These are phyloP conservation scores for Ambrosiella xylebori DNA, from an alignment of 2,329 filamentous ascomycete species.

Conservation along the genomic window DNA sequence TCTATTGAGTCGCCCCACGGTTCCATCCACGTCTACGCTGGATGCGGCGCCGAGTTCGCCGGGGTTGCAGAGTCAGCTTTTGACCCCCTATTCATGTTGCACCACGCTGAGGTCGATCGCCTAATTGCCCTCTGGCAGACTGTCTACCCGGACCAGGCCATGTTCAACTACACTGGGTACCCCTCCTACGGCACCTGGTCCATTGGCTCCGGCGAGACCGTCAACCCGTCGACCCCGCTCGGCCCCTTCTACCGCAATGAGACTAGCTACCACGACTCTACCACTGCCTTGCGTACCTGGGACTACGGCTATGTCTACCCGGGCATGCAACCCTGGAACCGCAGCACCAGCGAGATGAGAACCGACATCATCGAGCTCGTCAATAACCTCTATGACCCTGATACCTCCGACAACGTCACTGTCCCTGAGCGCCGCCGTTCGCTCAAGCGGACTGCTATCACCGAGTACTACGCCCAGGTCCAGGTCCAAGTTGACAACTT, in stretches of 20 bases:
- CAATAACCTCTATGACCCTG: slow-evolving; percentile 20
- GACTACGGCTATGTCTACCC: slow-evolving; percentile 25
- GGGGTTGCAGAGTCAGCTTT: slow-evolving; percentile 26
- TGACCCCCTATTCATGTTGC: slow-evolving; percentile 31
- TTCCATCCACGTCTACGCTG: slow-evolving; percentile 24
- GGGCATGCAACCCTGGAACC: slow-evolving; percentile 22
- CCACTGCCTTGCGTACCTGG: slow-evolving; percentile 19
- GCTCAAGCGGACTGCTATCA: slow-evolving; percentile 1
- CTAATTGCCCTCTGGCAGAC: slow-evolving; percentile 41
- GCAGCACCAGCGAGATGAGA: slow-evolving; percentile 18
- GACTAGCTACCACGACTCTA: slow-evolving; percentile 26
- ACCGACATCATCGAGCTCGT: slow-evolving; percentile 19
- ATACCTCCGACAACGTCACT: not conserved
- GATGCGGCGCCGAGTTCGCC: slow-evolving; percentile 26
- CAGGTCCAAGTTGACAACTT: slow-evolving; percentile 21
- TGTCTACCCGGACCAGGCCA: slow-evolving; percentile 22
- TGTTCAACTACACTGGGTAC: slow-evolving; percentile 22
- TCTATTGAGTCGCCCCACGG: slow-evolving; percentile 30
- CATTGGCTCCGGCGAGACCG: slow-evolving; percentile 23
- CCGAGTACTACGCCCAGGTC: slow-evolving; percentile 21
- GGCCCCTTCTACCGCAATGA: slow-evolving; percentile 31
- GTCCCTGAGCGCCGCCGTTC: not conserved
- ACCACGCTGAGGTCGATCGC: slow-evolving; percentile 44
- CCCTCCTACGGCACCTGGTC: slow-evolving; percentile 23
- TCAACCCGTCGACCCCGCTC: slow-evolving; percentile 29